A percentile compares a stretch with the other conserved stretches of the same genome.
These are phyloP conservation scores for Dendrobium chrysotoxum DNA, from an alignment of 106 monocot genomes.

Conservation along the genomic window DNA sequence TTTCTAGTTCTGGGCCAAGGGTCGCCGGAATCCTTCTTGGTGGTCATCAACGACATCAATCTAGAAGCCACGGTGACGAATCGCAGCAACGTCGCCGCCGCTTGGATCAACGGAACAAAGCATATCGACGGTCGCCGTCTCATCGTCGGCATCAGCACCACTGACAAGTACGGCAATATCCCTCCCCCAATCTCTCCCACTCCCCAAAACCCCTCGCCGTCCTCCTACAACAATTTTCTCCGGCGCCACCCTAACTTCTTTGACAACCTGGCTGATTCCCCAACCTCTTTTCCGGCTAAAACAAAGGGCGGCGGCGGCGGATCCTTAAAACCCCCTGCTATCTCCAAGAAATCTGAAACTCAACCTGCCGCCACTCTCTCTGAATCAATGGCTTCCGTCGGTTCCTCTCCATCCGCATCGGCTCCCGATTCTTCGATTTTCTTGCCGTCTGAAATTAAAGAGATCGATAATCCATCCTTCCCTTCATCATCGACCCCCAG, in stretches of 20 bases:
- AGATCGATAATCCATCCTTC: background rate
- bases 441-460: background rate
- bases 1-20: background rate
- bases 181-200: too few relatives aligned
- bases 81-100: background rate
- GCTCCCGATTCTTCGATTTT: background rate
- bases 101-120: background rate
- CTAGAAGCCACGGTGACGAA: background rate
- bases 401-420: too few relatives aligned
- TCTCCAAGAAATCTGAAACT: too few relatives aligned
- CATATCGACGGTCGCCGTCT: background rate
- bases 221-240: too few relatives aligned
- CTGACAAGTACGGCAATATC: background rate
- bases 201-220: too few relatives aligned
- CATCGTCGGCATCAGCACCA: slow-evolving; percentile 1
- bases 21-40: background rate
- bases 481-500: background rate
- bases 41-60: background rate
- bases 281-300: background rate
- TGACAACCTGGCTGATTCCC: background rate
- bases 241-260: background rate
- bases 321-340: too few relatives aligned
- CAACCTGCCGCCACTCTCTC: too few relatives aligned
- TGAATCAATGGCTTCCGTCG: background rate
- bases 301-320: too few relatives aligned